A percentile compares a stretch with the other conserved stretches of the same genome.
These are phyloP conservation scores for Tulasnella sp. DNA, from an alignment of 768 basidiomycete genomes.

Conservation along the genomic window DNA sequence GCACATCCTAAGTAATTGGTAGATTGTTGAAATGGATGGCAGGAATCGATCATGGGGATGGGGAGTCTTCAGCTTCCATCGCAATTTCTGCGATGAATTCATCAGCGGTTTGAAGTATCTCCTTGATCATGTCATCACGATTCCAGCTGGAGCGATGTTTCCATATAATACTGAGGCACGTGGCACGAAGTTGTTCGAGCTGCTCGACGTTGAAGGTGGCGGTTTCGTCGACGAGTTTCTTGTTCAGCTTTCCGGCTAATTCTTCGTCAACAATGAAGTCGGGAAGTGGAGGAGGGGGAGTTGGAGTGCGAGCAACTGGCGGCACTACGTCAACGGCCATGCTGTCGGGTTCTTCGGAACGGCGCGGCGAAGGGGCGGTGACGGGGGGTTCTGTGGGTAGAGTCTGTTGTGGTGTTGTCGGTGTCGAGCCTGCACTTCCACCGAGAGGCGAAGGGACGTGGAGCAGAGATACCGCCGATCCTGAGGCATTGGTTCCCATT, in stretches of 20 bases:
- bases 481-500: not conserved
- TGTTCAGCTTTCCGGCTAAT: constrained; percentile 48
- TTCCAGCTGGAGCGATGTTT: constrained; percentile 78
- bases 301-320: not conserved
- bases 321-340: not conserved
- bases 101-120: constrained; percentile 53
- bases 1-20: not conserved
- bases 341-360: not conserved
- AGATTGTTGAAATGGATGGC: not conserved
- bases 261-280: constrained; percentile 64
- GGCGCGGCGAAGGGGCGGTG: not conserved
- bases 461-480: not conserved
- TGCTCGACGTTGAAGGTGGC: constrained; percentile 70
- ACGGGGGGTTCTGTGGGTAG: not conserved
- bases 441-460: not conserved
- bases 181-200: constrained; percentile 89
- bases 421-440: not conserved
- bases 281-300: constrained; percentile 44
- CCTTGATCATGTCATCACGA: constrained; percentile 57
- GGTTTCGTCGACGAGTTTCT: constrained; percentile 53
- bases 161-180: constrained; percentile 79
- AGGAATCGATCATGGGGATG: not conserved
- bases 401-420: not conserved
- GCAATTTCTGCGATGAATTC: constrained; percentile 65
- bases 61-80: not conserved